Percentiles rank a stretch among this genome's conserved stretches.
Conservation (phyloP, 192 early-diverging fungal species). For the Linnemannia elongata region DNA sequence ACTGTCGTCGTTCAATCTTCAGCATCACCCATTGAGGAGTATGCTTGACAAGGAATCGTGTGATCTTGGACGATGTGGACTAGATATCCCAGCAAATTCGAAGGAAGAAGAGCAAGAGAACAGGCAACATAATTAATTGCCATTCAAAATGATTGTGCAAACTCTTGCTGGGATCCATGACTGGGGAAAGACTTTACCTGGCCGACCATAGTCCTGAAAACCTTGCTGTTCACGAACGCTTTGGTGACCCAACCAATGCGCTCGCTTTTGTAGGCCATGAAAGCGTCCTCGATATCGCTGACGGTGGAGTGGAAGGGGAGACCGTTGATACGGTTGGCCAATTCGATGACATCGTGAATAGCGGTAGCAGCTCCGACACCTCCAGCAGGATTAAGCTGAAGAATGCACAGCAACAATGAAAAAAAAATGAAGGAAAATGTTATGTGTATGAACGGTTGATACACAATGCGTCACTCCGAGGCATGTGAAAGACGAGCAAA, state of each 20-base stretch:
- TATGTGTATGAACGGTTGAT: too few relatives aligned
- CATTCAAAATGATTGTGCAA: neutral
- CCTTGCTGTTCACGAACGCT: neutral
- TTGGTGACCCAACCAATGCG: neutral
- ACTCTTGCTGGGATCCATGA: too few relatives aligned
- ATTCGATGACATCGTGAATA: conserved; percentile 23
- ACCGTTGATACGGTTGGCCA: conserved; percentile 29
- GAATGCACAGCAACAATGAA: too few relatives aligned
- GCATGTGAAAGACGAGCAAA: too few relatives aligned
- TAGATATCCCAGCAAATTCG: neutral
- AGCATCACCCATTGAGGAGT: neutral
- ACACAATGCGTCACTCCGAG: too few relatives aligned
- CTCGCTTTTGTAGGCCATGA: conserved; percentile 23
- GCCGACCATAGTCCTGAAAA: neutral
- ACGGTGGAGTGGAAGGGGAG: neutral
- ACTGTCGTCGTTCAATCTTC: neutral
- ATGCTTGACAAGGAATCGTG: neutral
- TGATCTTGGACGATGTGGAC: neutral
- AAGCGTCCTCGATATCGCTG: conserved; percentile 1
- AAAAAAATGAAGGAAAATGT: too few relatives aligned
- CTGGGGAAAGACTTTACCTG: neutral
- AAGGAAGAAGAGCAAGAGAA: too few relatives aligned
- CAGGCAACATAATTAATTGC: neutral
- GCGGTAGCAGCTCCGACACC: neutral
- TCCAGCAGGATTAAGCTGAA: neutral